phyloP scores from a whole-genome alignment of 176 grass and related monocot species.

The Triticum urartu region DNA sequence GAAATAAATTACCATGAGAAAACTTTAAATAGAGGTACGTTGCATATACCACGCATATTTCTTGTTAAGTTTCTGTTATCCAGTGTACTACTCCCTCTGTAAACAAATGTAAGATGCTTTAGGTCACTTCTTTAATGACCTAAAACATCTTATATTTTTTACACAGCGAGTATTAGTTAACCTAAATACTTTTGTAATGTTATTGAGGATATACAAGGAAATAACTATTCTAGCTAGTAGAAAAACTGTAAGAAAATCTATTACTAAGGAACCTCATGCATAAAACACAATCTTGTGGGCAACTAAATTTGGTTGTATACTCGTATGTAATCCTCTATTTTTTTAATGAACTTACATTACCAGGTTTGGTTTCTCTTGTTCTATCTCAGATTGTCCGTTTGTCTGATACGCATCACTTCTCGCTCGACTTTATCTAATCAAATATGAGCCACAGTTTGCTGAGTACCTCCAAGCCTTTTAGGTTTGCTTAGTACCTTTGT shows the following conservation, averaged over 20 bases:
- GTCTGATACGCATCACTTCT: neutral
- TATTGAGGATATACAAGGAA: neutral
- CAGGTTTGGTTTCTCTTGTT: neutral
- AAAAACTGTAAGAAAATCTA: no score
- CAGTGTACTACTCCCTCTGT: no score
- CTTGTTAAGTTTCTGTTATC: neutral
- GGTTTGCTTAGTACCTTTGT: neutral
- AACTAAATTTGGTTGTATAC: no score
- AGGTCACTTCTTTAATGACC: no score
- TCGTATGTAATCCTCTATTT: neutral
- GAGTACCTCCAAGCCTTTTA: neutral
- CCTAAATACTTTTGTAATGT: neutral
- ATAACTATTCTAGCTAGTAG: neutral
- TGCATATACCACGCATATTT: neutral
- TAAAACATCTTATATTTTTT: no score
- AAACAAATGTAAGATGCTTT: no score
- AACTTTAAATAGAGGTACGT: conserved; percentile 1
- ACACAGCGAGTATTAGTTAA: no score
- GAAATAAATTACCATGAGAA: no score
- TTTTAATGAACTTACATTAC: neutral
- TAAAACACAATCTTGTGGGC: neutral
- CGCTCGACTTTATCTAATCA: neutral
- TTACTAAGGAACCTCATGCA: neutral
- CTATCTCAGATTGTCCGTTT: neutral
- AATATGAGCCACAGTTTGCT: no score